These are phyloP conservation scores for Penicillium expansum DNA, from an alignment of 2,329 filamentous ascomycete species.

Conservation along the genomic window DNA sequence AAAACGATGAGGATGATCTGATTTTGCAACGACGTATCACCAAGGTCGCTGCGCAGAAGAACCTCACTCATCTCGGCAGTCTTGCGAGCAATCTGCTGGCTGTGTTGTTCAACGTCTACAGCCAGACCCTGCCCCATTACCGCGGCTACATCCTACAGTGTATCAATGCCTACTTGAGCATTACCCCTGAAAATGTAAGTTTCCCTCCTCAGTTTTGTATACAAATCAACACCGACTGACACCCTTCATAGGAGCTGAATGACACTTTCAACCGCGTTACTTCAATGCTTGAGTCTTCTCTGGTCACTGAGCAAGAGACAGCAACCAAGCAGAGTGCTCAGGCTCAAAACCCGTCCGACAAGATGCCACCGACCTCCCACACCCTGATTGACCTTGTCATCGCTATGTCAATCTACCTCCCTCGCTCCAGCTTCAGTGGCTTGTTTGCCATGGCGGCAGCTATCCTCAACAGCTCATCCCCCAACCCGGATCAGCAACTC, in stretches of 20 bases:
- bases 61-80: slow-evolving; percentile 73
- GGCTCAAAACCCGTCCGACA: slow-evolving; percentile 64
- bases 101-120: slow-evolving; percentile 98
- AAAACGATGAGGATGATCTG: slow-evolving; percentile 67
- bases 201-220: not conserved
- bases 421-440: slow-evolving; percentile 75
- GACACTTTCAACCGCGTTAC: slow-evolving; percentile 87
- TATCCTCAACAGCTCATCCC: slow-evolving; percentile 65
- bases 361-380: slow-evolving; percentile 87
- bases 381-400: slow-evolving; percentile 97
- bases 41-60: slow-evolving; percentile 71
- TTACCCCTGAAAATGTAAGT: slow-evolving; percentile 64
- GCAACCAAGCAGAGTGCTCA: slow-evolving; percentile 61
- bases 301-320: slow-evolving; percentile 63
- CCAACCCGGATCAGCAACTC: slow-evolving; percentile 70
- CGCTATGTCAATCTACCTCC: slow-evolving; percentile 90
- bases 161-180: slow-evolving; percentile 90
- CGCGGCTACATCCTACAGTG: slow-evolving; percentile 88
- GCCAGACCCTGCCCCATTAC: slow-evolving; percentile 88
- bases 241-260: slow-evolving; percentile 62
- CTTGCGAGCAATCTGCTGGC: slow-evolving; percentile 88
- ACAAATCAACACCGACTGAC: slow-evolving; percentile 12
- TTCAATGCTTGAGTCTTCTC: slow-evolving; percentile 72
- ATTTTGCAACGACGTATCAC: slow-evolving; percentile 75
- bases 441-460: slow-evolving; percentile 84